Conservation (phyloP, 2,329 filamentous ascomycete species). For the Beauveria pseudobassiana region DNA sequence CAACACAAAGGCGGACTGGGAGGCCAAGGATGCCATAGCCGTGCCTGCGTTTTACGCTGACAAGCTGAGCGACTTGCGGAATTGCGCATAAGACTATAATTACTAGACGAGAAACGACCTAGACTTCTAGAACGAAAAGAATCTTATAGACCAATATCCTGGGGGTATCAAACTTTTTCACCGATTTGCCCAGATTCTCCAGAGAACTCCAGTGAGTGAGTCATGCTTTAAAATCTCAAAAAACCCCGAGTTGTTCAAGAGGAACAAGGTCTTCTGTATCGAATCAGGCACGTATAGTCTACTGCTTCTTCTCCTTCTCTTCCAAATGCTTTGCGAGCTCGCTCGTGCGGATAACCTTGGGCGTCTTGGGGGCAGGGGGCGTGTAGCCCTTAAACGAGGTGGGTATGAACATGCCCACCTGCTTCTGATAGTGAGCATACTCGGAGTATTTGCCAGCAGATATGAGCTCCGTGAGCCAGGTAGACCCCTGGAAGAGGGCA, state of each 20-base stretch:
- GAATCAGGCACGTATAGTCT: neutral
- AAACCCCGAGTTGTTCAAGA: no score
- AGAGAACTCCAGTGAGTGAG: neutral
- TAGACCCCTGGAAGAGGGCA: slow-evolving; percentile 81
- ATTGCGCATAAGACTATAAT: slow-evolving; percentile 15
- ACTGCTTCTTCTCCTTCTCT: slow-evolving; percentile 30
- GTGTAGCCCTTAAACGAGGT: slow-evolving; percentile 38
- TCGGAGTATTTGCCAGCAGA: slow-evolving; percentile 79
- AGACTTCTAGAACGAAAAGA: neutral
- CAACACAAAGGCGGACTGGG: slow-evolving; percentile 74
- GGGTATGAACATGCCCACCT: slow-evolving; percentile 80
- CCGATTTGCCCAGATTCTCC: no score
- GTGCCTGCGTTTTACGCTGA: slow-evolving; percentile 81
- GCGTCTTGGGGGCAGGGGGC: slow-evolving; percentile 24
- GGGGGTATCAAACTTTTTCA: no score
- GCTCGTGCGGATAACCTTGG: slow-evolving; percentile 44
- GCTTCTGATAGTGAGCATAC: slow-evolving; percentile 74
- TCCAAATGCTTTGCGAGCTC: slow-evolving; percentile 40
- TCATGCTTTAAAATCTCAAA: neutral
- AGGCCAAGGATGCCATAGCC: slow-evolving; percentile 58
- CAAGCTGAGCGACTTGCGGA: slow-evolving; percentile 65
- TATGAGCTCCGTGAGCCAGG: slow-evolving; percentile 77
- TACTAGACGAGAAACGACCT: neutral
- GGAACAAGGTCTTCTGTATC: no score
- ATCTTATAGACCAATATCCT: neutral